Percentiles rank a stretch among this genome's conserved stretches.
Conservation (phyloP, 768 basidiomycete species). For the Boletus rubroflammeus region DNA sequence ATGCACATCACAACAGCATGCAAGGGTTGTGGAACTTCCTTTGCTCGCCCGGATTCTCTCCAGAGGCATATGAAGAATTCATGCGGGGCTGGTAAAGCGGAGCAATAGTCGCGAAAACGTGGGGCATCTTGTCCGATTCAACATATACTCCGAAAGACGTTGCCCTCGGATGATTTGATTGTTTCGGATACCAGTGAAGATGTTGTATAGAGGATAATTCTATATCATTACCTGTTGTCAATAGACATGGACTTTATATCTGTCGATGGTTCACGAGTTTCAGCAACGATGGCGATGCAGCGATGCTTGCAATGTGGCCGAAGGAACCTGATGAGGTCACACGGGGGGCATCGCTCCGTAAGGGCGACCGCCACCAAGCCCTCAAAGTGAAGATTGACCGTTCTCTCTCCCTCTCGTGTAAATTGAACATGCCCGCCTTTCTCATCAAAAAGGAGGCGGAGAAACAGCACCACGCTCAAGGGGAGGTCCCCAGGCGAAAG, state of each 20-base stretch:
- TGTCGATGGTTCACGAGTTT: too few species aligned
- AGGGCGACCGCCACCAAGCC: not conserved
- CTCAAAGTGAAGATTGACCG: not conserved
- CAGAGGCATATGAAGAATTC: constrained; percentile 23
- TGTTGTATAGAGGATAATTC: not conserved
- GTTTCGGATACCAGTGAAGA: not conserved
- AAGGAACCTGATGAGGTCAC: not conserved
- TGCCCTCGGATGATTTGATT: not conserved
- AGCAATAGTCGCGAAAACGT: not conserved
- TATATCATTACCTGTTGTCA: not conserved
- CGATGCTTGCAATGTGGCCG: not conserved
- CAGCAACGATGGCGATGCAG: not conserved
- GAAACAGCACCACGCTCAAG: too few species aligned
- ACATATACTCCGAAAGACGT: not conserved
- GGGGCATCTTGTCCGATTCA: not conserved
- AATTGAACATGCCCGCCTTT: not conserved
- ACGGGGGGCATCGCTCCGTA: not conserved
- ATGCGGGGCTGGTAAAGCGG: constrained; percentile 1
- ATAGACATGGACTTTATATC: not conserved
- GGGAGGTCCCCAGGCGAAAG: not conserved
- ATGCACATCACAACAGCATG: constrained; percentile 13
- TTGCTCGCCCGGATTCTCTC: constrained; percentile 28
- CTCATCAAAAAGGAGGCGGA: not conserved
- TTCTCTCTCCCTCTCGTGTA: not conserved
- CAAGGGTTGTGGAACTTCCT: constrained; percentile 17